These are phyloP conservation scores for Tripterygium wilfordii DNA, from an alignment of 177 flowering plant species.

Conservation along the genomic window DNA sequence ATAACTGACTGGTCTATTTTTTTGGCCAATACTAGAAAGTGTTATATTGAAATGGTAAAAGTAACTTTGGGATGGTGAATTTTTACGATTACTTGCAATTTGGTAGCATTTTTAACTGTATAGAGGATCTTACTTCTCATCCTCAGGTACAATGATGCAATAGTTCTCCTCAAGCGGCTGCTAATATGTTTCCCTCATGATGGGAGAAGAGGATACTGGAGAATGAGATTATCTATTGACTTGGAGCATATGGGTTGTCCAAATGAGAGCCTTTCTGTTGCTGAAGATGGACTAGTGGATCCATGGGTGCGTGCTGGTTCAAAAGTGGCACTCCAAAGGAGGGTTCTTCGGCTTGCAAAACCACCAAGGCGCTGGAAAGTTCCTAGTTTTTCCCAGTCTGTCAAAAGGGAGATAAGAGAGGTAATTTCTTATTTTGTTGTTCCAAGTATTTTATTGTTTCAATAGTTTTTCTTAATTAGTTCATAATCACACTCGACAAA, in stretches of 20 bases:
- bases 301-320: conserved; percentile 95
- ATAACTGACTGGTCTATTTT: too few relatives aligned
- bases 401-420: conserved; percentile 74
- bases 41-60: too few relatives aligned
- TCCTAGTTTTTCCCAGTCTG: conserved; percentile 55
- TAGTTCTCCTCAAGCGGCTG: conserved; percentile 49
- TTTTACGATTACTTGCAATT: background rate
- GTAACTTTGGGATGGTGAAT: background rate
- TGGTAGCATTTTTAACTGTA: background rate
- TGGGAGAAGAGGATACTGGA: conserved; percentile 93
- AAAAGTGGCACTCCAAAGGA: conserved; percentile 78
- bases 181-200: conserved; percentile 38
- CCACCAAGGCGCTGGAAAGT: conserved; percentile 98
- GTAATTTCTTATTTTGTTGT: conserved; percentile 23
- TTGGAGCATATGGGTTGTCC: conserved; percentile 78
- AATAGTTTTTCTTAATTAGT: background rate
- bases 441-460: background rate
- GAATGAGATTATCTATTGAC: conserved; percentile 74
- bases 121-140: background rate
- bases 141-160: conserved; percentile 78
- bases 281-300: conserved; percentile 81
- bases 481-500: too few relatives aligned
- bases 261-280: conserved; percentile 79
- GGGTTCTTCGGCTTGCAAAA: conserved; percentile 77
- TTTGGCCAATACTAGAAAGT: too few relatives aligned